Percentiles rank a stretch among this genome's conserved stretches.
These are phyloP conservation scores for Stygiomarasmius scandens DNA, from an alignment of 1,284 basidiomycete genomes.

Conservation along the genomic window DNA sequence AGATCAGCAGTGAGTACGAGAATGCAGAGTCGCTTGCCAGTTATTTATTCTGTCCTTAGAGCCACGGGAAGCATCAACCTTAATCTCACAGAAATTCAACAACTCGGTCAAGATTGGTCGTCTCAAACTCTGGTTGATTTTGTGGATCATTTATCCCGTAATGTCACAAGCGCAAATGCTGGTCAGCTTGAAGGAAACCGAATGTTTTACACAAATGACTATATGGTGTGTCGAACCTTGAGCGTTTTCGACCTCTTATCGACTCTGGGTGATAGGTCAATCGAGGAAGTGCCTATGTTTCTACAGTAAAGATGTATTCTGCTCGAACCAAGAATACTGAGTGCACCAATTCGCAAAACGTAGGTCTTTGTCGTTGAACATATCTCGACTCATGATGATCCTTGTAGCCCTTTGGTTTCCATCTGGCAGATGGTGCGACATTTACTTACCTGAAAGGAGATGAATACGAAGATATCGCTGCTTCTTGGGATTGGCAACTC, in stretches of 20 bases:
- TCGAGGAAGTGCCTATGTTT: constrained; percentile 58
- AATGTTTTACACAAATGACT: no score
- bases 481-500: constrained; percentile 74
- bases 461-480: constrained; percentile 71
- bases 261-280: constrained; percentile 50
- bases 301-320: constrained; percentile 69
- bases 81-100: constrained; percentile 53
- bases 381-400: neutral
- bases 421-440: constrained; percentile 64
- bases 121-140: constrained; percentile 46
- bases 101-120: constrained; percentile 55
- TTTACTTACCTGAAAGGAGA: constrained; percentile 65
- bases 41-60: neutral
- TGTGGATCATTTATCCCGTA: constrained; percentile 38
- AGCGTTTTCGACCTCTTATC: no score
- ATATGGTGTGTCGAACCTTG: no score
- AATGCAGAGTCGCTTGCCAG: neutral
- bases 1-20: constrained; percentile 56
- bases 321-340: constrained; percentile 64
- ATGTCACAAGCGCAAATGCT: constrained; percentile 52
- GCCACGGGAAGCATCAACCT: constrained; percentile 52
- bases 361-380: constrained; percentile 20
- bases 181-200: constrained; percentile 61
- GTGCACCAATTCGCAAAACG: constrained; percentile 66
- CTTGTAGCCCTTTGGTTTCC: constrained; percentile 60